Evolutionary conservation across 2,329 filamentous ascomycete species (phyloP).

Genomic region (Ophiocordyceps australis): DNA sequence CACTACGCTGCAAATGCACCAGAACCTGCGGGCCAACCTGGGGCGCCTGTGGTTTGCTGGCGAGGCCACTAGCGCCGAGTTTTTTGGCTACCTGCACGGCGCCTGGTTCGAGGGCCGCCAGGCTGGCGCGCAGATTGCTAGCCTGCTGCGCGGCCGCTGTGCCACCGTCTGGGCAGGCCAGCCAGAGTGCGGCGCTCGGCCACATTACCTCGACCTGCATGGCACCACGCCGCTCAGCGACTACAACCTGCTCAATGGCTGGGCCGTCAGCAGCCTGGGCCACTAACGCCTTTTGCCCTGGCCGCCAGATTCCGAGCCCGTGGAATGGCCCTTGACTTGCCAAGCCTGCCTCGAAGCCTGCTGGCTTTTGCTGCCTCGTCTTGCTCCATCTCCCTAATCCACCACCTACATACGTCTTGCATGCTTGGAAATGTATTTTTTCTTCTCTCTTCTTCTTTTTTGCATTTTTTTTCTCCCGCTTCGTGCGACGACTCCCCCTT

Average conservation of each 20-base stretch:
- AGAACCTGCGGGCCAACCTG: conserved; percentile 49
- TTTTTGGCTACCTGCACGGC: conserved; percentile 49
- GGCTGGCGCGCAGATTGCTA: conserved; percentile 24
- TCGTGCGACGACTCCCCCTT: no score
- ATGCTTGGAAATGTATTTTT: no score
- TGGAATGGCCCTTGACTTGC: no score
- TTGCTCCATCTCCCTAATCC: no score
- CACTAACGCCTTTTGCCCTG: no score
- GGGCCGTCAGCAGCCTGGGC: conserved; percentile 18
- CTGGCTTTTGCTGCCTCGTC: no score
- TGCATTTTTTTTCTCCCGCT: no score
- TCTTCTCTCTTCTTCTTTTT: no score
- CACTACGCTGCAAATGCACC: conserved; percentile 44
- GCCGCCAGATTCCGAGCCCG: no score
- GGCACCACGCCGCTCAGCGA: conserved; percentile 15
- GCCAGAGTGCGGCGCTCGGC: conserved; percentile 5
- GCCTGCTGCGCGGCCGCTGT: conserved; percentile 5
- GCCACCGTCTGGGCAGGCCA: conserved; percentile 2
- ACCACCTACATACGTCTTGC: no score
- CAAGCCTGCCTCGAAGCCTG: no score
- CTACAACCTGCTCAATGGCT: conserved; percentile 16
- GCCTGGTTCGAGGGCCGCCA: conserved; percentile 38
- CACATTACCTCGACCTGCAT: conserved; percentile 7
- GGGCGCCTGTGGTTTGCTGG: conserved; percentile 45
- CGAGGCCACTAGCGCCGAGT: conserved; percentile 42